Base-by-base conservation (phyloP, 108 stramenopile species). In the Skeletonema tropicum region DNA sequence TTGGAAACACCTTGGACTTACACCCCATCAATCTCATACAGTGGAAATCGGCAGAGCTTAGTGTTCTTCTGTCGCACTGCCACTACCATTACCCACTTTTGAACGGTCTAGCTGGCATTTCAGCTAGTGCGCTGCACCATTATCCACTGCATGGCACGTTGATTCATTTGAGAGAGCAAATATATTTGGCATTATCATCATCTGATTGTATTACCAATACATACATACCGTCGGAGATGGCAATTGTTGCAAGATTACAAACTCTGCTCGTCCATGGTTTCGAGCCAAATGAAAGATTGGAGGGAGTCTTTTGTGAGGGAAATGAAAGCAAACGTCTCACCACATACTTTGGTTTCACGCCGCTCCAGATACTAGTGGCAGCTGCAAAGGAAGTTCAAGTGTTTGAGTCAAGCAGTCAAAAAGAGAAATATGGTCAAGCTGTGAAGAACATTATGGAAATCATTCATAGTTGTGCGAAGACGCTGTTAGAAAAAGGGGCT, bases 271-370 rank as follows among this genome's bases (percentile, higher is more conserved):
- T 69, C 9, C 72, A 73, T 64, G 92, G 94, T 1, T 93, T 95
- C 61, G 93, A 94, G 64, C 86, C 89, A 0, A 94, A 94, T 70
- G 93, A 94, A 66, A 76, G 91, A 21, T 69, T 92, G 55, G 87
- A 90, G 39, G 79, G 83, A 25, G 61, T 88, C 17, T 36, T 74
- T 33, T 79, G 70, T 23, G 58, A 58, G 52, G 84, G 80, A 23
- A 72, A 57, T 35, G 80, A 57, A 31, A 55, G 64, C 17, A 77
- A 70, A 42, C 69, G 80, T 21, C 69, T 93, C 3, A 57, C 52
- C 31, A 68, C 64, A 2, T 85, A 76, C 62, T 77, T 86, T 59
- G 94, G 94, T 6, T 95, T 90, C 75, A 80, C 92, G 6, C 94
- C 94, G 14, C 74, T 90, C 36, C 94, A 95, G 67, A 89, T 95